Conservation (phyloP, 371 early-diverging fungal species). For the Rhizomucor pusillus region DNA sequence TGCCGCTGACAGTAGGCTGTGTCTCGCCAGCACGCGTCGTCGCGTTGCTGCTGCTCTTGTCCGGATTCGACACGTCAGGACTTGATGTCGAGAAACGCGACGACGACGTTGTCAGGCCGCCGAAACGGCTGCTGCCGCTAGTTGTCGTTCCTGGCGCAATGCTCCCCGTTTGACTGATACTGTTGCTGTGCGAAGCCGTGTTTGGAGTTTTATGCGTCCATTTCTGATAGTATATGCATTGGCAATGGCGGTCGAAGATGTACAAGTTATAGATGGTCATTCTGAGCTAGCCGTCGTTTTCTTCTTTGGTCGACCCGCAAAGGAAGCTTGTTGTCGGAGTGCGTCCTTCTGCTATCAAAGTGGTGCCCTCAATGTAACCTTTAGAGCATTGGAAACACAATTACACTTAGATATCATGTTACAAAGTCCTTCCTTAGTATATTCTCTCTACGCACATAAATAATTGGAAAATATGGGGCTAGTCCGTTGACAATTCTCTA, state of each 20-base stretch:
- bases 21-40: conserved; percentile 20
- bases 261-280: conserved; percentile 81
- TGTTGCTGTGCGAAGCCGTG: conserved; percentile 27
- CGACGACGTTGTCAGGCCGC: conserved; percentile 25
- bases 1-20: conserved; percentile 24
- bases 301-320: too few species aligned
- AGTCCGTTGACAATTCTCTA: too few species aligned
- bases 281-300: neutral
- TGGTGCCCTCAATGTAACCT: too few species aligned
- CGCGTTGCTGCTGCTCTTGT: conserved; percentile 23
- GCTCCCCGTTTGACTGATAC: conserved; percentile 17
- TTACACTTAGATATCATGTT: too few species aligned
- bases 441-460: too few species aligned
- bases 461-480: too few species aligned
- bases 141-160: conserved; percentile 6
- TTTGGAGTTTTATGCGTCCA: conserved; percentile 54
- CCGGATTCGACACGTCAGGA: conserved; percentile 24
- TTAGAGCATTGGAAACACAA: too few species aligned
- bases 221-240: conserved; percentile 81
- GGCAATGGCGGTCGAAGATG: conserved; percentile 93
- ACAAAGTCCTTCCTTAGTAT: too few species aligned
- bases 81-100: conserved; percentile 40
- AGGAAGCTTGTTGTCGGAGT: too few species aligned
- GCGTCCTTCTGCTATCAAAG: too few species aligned
- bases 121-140: conserved; percentile 24